Evolutionary conservation across 176 grass and related monocot species (phyloP).

Genomic region (Thinopyrum elongatum): DNA sequence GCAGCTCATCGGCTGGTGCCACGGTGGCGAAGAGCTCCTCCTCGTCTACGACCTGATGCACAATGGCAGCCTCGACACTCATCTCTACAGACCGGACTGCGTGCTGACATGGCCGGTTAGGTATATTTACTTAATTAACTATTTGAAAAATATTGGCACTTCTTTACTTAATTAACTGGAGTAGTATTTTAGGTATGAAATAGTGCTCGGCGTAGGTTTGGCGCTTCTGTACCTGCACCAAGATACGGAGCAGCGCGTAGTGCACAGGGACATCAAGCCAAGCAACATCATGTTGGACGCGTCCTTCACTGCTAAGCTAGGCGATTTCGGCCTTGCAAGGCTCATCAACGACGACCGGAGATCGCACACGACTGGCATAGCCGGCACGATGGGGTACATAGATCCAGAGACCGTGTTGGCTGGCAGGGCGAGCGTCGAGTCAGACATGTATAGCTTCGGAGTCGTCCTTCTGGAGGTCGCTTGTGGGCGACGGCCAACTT

Average conservation of each 20-base stretch:
- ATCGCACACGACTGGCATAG: neutral
- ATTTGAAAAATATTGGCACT: too few species aligned
- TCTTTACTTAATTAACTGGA: too few species aligned
- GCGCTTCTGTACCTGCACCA: slow-evolving; percentile 28
- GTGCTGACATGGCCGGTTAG: neutral
- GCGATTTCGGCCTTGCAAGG: neutral
- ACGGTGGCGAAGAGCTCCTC: neutral
- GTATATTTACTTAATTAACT: neutral
- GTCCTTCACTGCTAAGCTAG: neutral
- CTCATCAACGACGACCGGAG: neutral
- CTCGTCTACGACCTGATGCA: slow-evolving; percentile 43
- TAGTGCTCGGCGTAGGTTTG: neutral
- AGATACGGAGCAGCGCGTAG: neutral
- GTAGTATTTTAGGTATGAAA: neutral
- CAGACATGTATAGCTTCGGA: slow-evolving; percentile 29
- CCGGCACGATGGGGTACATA: neutral
- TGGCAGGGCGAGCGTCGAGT: neutral
- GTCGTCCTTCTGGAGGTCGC: slow-evolving; percentile 38
- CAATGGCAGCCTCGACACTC: slow-evolving; percentile 52
- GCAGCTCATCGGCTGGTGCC: slow-evolving; percentile 41
- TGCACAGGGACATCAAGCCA: slow-evolving; percentile 31
- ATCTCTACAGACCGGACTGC: neutral
- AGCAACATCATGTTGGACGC: slow-evolving; percentile 22
- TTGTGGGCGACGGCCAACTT: neutral
- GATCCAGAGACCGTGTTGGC: neutral